phyloP scores from a whole-genome alignment of 345 rosid genomes.

The Rhodamnia argentea region DNA sequence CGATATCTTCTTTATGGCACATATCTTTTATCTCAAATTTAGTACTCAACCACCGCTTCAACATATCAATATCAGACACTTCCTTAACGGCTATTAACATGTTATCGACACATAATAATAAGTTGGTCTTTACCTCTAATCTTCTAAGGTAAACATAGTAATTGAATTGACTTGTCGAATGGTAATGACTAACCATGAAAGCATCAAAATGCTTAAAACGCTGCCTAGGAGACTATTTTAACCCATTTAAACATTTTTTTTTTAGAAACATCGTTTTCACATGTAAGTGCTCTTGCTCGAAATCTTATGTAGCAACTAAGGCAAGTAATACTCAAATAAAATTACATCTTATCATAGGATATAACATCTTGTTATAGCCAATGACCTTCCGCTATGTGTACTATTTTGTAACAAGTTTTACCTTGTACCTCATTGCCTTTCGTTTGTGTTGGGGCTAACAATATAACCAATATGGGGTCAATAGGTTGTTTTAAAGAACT shows the following conservation, averaged over 20 bases:
- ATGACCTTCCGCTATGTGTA: neutral
- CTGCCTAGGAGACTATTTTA: no score
- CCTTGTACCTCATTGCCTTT: neutral
- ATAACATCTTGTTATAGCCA: neutral
- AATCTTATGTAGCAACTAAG: neutral
- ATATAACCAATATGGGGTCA: no score
- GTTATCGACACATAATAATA: neutral
- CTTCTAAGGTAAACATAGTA: neutral
- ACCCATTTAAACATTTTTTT: no score
- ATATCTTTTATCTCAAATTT: neutral
- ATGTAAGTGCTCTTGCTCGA: neutral
- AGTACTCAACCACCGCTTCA: neutral
- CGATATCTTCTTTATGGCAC: neutral
- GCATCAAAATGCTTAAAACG: no score
- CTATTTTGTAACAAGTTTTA: neutral
- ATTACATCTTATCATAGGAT: neutral
- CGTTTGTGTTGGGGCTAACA: neutral
- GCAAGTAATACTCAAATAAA: neutral
- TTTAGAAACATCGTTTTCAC: neutral
- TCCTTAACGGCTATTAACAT: neutral
- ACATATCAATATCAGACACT: neutral
- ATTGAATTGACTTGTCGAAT: neutral
- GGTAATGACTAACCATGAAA: no score
- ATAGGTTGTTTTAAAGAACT: no score
- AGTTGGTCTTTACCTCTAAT: neutral